Evolutionary conservation across 805 yeast genomes (phyloP), one percentile per base, ranked within the genome.

Genomic region (Saccharomycopsis javanensis): DNA sequence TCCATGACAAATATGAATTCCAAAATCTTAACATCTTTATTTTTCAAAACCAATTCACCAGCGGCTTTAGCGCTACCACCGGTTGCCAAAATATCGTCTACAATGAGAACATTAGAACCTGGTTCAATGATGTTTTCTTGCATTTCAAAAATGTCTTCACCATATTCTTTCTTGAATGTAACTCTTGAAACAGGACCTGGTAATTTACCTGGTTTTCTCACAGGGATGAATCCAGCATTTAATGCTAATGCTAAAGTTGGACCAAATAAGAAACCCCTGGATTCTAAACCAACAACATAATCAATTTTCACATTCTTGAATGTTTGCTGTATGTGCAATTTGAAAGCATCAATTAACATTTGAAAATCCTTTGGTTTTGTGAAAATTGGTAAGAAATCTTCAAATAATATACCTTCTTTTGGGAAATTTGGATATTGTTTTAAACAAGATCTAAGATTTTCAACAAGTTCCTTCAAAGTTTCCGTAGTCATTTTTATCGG

Each of bases 1-100:
- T 94, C 99, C 88, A 94, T 82, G 51, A 94, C 88, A 68, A 94
- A 94, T 62, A 85, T 75, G 71, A 82, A 94, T 72, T 90, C 96
- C 55, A 85, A 69, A 55, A 91, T 79, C 59, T 84, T 79, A 60
- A 85, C 96, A 57, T 83, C 82, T 60, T 83, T 77, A 70, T 79
- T 73, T 63, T 69, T 68, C 53, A 51, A 52, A 54, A 89, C 86
- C 63, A 94, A 79, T 67, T 88, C 85, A 59, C 96, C 97, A 46
- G 98, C 98, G 59, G 95, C 97, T 57, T 75, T 73, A 27, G 99
- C 99, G 64, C 96, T 86, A 42, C 99, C 99, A 61, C 98, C 98
- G 38, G 99, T 94, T 53, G 99, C 99, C 69, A 94, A 86, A 66
- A 94, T 90, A 68, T 94, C 99, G 72, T 94, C 99, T 38, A 94